These are phyloP conservation scores for Jacaranda copaia DNA, from an alignment of 257 asterid species.

Conservation along the genomic window DNA sequence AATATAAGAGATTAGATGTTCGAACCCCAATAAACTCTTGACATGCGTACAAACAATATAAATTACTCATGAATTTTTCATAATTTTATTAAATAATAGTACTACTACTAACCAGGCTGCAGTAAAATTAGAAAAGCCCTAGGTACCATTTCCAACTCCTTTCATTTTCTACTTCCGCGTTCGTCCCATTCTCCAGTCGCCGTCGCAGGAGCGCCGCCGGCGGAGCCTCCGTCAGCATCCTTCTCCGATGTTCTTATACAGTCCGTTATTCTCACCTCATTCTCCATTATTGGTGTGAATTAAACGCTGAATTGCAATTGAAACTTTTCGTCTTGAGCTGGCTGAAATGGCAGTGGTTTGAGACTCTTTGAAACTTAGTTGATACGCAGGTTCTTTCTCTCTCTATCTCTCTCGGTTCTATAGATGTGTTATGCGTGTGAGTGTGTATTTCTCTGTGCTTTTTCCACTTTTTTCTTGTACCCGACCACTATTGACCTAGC, in stretches of 20 bases:
- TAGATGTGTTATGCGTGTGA: background rate
- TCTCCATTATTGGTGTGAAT: background rate
- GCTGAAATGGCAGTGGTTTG: conserved; percentile 40
- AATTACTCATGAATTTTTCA: no score
- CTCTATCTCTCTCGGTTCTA: background rate
- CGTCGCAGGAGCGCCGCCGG: conserved; percentile 28
- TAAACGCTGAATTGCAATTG: conserved; percentile 16
- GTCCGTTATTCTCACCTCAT: background rate
- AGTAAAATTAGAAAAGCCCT: conserved; percentile 33
- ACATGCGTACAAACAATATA: no score
- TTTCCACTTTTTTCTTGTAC: background rate
- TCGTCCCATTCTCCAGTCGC: conserved; percentile 19
- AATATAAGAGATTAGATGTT: no score
- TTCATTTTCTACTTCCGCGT: conserved; percentile 36
- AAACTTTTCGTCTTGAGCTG: conserved; percentile 32
- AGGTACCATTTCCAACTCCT: conserved; percentile 26
- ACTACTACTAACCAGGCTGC: background rate
- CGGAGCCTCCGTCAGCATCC: conserved; percentile 32
- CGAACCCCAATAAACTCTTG: no score
- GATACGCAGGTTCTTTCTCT: conserved; percentile 30
- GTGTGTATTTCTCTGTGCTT: conserved; percentile 12
- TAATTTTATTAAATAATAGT: background rate
- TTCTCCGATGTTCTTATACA: background rate
- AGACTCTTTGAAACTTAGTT: conserved; percentile 25
- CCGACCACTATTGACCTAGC: conserved; percentile 12